These are phyloP conservation scores for Penicillium concentricum DNA, from an alignment of 2,329 filamentous ascomycete species.

Conservation along the genomic window DNA sequence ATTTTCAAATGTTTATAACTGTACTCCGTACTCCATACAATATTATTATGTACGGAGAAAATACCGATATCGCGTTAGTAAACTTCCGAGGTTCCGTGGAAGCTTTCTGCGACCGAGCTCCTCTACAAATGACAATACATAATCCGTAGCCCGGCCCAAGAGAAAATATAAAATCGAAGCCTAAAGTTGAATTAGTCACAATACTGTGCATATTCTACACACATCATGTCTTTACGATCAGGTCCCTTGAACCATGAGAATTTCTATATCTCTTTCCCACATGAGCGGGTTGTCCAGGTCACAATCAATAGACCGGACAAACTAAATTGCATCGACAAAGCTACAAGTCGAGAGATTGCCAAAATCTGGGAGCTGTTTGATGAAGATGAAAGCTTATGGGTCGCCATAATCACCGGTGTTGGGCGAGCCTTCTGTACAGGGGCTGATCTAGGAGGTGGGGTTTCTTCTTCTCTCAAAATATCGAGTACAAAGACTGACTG, in stretches of 20 bases:
- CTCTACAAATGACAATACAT: neutral
- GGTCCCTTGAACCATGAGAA: slow-evolving; percentile 15
- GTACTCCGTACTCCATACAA: neutral
- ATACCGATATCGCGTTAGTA: neutral
- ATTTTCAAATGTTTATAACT: neutral
- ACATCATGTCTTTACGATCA: slow-evolving; percentile 27
- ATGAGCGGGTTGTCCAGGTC: slow-evolving; percentile 43
- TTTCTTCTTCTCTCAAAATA: neutral
- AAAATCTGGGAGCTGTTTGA: slow-evolving; percentile 62
- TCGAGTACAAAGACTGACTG: neutral
- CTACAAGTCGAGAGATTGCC: slow-evolving; percentile 45
- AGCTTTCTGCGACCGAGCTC: neutral
- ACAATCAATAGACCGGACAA: slow-evolving; percentile 43
- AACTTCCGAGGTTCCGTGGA: slow-evolving; percentile 7
- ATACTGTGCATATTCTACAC: slow-evolving; percentile 3
- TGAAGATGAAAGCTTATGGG: slow-evolving; percentile 58
- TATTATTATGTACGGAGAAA: neutral
- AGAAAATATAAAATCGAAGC: neutral
- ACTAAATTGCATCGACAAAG: slow-evolving; percentile 44
- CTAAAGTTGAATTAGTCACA: neutral
- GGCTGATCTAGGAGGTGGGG: slow-evolving; percentile 60
- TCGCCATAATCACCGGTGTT: slow-evolving; percentile 62
- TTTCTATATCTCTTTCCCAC: slow-evolving; percentile 40
- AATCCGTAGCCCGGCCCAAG: neutral
- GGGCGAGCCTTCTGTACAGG: slow-evolving; percentile 68